A percentile compares a stretch with the other conserved stretches of the same genome.
These are phyloP conservation scores for Neonectria hederae DNA, from an alignment of 2,329 filamentous ascomycete genomes.

Conservation along the genomic window DNA sequence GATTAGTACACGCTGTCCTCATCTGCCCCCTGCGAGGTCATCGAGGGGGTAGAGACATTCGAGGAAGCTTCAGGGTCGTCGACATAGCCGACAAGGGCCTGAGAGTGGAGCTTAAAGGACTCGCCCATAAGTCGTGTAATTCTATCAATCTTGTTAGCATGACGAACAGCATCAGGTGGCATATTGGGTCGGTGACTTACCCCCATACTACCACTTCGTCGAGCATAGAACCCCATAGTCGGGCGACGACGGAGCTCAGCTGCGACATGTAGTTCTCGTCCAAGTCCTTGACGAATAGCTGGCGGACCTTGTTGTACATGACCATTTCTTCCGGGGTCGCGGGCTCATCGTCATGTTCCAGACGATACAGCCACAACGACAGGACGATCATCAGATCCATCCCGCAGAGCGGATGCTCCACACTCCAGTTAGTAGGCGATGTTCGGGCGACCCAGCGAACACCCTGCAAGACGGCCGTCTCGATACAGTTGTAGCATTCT, in stretches of 20 bases:
- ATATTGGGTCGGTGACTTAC: slow-evolving; percentile 66
- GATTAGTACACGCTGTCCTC: slow-evolving; percentile 77
- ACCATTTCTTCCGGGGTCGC: slow-evolving; percentile 82
- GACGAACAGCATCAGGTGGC: background rate
- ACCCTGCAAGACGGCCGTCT: slow-evolving; percentile 92
- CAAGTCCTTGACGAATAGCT: slow-evolving; percentile 89
- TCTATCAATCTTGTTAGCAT: slow-evolving; percentile 55
- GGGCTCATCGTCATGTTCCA: slow-evolving; percentile 98
- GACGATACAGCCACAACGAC: slow-evolving; percentile 96
- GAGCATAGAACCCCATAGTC: slow-evolving; percentile 97
- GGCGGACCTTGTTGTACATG: slow-evolving; percentile 94
- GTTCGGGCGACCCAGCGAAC: slow-evolving; percentile 98
- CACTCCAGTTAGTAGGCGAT: slow-evolving; percentile 98
- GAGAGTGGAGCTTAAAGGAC: slow-evolving; percentile 95
- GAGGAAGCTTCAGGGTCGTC: slow-evolving; percentile 79
- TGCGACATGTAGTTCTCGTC: slow-evolving; percentile 83
- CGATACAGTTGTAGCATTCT: slow-evolving; percentile 97
- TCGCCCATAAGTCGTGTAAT: slow-evolving; percentile 97
- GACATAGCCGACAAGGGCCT: slow-evolving; percentile 93
- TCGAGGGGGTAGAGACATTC: slow-evolving; percentile 75
- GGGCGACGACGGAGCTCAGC: slow-evolving; percentile 93
- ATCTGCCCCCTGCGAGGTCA: slow-evolving; percentile 76
- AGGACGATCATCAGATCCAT: slow-evolving; percentile 98
- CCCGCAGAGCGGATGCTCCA: slow-evolving; percentile 95
- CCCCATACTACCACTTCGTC: slow-evolving; percentile 99